Percentiles rank a stretch among this genome's conserved stretches.
Conservation (phyloP, 305 asterid genomes). For the Caryopteris hybrid region DNA sequence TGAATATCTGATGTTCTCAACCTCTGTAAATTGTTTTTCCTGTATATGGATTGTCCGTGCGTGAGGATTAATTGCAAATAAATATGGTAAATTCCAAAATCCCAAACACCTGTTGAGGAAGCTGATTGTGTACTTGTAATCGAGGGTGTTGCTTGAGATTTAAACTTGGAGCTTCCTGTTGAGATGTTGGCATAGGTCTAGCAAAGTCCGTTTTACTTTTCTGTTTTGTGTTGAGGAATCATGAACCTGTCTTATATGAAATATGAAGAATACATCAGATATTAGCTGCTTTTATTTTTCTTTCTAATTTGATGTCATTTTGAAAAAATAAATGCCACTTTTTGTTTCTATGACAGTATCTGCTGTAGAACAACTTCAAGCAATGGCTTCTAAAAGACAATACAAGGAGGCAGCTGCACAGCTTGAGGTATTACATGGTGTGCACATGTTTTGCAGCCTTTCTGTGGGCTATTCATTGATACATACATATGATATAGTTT, state of each 20-base stretch:
- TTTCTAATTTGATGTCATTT: not conserved
- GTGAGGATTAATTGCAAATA: not conserved
- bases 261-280: not conserved
- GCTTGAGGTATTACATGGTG: conserved; percentile 72
- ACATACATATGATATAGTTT: not conserved
- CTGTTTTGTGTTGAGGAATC: not conserved
- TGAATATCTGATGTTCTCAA: conserved; percentile 7
- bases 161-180: conserved; percentile 7
- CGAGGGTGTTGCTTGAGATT: not conserved
- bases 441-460: conserved; percentile 15
- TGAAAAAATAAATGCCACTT: conserved; percentile 17
- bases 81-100: not conserved
- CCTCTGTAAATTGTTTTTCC: not conserved
- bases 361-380: conserved; percentile 98
- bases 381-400: conserved; percentile 96
- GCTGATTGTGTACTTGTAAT: not conserved
- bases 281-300: not conserved
- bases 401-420: conserved; percentile 99
- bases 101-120: not conserved
- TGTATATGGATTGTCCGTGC: not conserved
- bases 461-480: not conserved
- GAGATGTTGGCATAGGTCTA: not conserved
- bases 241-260: not conserved
- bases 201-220: not conserved
- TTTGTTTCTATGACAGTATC: conserved; percentile 63